Evolutionary conservation across 2,329 filamentous ascomycete species (phyloP).

Genomic region (Fusarium secorum): DNA sequence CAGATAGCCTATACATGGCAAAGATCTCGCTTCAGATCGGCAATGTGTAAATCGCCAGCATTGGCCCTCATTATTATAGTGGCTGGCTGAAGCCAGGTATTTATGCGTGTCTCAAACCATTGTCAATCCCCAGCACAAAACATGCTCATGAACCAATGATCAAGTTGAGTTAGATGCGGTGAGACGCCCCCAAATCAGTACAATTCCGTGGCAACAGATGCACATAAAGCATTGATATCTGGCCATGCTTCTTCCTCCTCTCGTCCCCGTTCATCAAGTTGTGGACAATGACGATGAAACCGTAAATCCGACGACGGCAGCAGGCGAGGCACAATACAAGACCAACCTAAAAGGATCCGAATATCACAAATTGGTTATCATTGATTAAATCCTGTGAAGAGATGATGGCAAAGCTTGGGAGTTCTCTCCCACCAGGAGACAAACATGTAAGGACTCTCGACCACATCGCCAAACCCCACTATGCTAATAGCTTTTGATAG

Average conservation of each 20-base stretch:
- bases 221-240: not conserved
- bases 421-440: slow-evolving; percentile 39
- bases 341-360: not conserved
- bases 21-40: not conserved
- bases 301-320: not conserved
- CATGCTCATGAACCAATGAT: not conserved
- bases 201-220: not conserved
- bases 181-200: not conserved
- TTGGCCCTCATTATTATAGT: not conserved
- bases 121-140: not conserved
- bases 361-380: not conserved
- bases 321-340: not conserved
- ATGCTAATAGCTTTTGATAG: not conserved
- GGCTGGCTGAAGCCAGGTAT: not conserved
- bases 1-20: not conserved
- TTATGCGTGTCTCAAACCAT: slow-evolving; percentile 11
- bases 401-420: slow-evolving; percentile 27
- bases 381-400: not conserved
- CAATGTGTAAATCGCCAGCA: not conserved
- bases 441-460: slow-evolving; percentile 33
- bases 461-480: not conserved
- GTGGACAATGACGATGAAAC: not conserved
- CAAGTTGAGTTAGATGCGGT: not conserved
- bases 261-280: not conserved
- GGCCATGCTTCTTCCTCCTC: not conserved